Conservation (phyloP, 495 filamentous ascomycete genomes). For the Penicillium taxi region DNA sequence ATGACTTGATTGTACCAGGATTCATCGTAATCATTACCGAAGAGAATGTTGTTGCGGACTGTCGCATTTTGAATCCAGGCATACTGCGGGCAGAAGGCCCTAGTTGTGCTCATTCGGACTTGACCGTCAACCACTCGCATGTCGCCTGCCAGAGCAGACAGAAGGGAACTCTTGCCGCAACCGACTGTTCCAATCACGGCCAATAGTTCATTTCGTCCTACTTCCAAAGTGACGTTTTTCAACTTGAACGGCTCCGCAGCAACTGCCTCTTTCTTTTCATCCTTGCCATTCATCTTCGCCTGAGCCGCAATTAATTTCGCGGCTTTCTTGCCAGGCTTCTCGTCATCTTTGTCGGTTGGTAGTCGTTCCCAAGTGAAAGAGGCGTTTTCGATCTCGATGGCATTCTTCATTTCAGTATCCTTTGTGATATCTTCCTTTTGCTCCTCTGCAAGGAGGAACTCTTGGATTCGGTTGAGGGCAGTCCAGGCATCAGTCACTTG, state of each 20-base stretch:
- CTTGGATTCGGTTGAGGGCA: conserved; percentile 74
- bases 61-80: conserved; percentile 95
- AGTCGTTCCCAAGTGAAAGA: conserved; percentile 91
- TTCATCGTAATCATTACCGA: conserved; percentile 59
- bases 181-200: conserved; percentile 90
- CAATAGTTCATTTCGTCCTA: conserved; percentile 75
- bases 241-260: conserved; percentile 76
- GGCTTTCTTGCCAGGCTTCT: conserved; percentile 31
- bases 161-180: conserved; percentile 83
- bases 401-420: conserved; percentile 54
- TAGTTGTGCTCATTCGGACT: conserved; percentile 63
- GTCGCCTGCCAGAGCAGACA: conserved; percentile 85
- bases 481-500: conserved; percentile 84
- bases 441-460: conserved; percentile 81
- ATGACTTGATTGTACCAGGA: conserved; percentile 50
- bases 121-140: conserved; percentile 77
- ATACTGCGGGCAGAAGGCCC: conserved; percentile 91
- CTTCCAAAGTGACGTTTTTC: conserved; percentile 59
- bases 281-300: conserved; percentile 22
- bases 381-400: conserved; percentile 63
- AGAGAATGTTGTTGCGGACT: conserved; percentile 81
- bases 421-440: conserved; percentile 62
- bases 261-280: conserved; percentile 45
- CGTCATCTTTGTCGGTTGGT: conserved; percentile 49
- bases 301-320: conserved; percentile 17